Percentiles rank a stretch among this genome's conserved stretches.
Conservation (phyloP, 192 early-diverging fungal species). For the Gigaspora rosea region DNA sequence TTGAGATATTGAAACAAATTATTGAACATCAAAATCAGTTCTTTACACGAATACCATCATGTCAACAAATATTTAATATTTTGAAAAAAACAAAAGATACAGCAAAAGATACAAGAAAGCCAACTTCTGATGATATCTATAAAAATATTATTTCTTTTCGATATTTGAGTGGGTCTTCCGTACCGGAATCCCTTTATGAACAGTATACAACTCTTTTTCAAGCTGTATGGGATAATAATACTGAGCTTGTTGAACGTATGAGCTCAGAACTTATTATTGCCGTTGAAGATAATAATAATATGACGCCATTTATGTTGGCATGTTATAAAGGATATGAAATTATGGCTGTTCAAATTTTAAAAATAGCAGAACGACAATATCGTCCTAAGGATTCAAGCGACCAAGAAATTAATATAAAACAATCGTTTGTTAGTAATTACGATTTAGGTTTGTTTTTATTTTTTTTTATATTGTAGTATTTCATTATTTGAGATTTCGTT, state of each 20-base stretch:
- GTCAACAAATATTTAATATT: too few relatives aligned
- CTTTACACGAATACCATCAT: too few relatives aligned
- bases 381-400: neutral
- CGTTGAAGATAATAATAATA: neutral
- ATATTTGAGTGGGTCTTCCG: too few relatives aligned
- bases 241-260: neutral
- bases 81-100: too few relatives aligned
- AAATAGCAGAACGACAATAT: conserved; percentile 4
- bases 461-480: too few relatives aligned
- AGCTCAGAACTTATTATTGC: neutral
- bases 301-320: conserved; percentile 5
- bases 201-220: conserved; percentile 4
- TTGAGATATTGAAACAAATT: too few relatives aligned
- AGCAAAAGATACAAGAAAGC: too few relatives aligned
- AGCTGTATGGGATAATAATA: neutral
- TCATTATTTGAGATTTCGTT: too few relatives aligned
- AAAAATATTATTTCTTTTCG: too few relatives aligned
- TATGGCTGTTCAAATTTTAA: conserved; percentile 1
- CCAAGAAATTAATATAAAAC: neutral
- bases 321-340: neutral
- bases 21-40: too few relatives aligned
- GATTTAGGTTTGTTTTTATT: neutral
- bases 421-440: neutral
- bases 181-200: neutral
- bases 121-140: too few relatives aligned